These are phyloP conservation scores for Moesziomyces globuligerus DNA, from an alignment of 1,284 basidiomycete genomes.

Conservation along the genomic window DNA sequence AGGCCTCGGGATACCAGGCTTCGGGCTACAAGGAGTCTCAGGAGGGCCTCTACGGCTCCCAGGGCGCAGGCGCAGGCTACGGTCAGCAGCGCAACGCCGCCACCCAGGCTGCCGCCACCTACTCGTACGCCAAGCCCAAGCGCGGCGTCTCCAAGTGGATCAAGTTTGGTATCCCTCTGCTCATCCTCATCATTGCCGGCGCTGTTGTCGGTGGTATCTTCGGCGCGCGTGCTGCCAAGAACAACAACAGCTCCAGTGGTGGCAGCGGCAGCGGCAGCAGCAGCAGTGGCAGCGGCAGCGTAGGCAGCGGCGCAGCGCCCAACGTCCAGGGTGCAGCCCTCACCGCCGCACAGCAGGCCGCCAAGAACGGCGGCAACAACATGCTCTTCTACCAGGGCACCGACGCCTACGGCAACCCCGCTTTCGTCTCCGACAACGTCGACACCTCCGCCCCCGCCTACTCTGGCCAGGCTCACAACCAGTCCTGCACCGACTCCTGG, in stretches of 20 bases:
- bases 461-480: constrained; percentile 25
- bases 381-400: constrained; percentile 75
- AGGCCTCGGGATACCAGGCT: constrained; percentile 40
- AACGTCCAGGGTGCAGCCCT: constrained; percentile 46
- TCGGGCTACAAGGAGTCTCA: constrained; percentile 39
- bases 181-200: constrained; percentile 66
- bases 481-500: constrained; percentile 59
- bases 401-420: constrained; percentile 78
- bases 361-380: constrained; percentile 75
- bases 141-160: constrained; percentile 57
- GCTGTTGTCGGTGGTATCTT: constrained; percentile 83
- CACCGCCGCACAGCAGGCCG: constrained; percentile 73
- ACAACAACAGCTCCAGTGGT: constrained; percentile 69
- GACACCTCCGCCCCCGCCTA: constrained; percentile 39
- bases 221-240: constrained; percentile 71
- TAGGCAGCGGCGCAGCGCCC: constrained; percentile 25
- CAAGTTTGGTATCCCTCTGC: constrained; percentile 55
- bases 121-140: constrained; percentile 62
- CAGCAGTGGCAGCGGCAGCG: constrained; percentile 56
- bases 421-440: constrained; percentile 87
- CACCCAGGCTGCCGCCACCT: constrained; percentile 47
- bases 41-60: constrained; percentile 39
- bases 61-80: constrained; percentile 21
- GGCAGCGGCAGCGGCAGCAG: constrained; percentile 64
- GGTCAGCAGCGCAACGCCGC: constrained; percentile 30